phyloP scores from a whole-genome alignment of 1,139 yeast species.

The Zygoascus hellenicus region DNA sequence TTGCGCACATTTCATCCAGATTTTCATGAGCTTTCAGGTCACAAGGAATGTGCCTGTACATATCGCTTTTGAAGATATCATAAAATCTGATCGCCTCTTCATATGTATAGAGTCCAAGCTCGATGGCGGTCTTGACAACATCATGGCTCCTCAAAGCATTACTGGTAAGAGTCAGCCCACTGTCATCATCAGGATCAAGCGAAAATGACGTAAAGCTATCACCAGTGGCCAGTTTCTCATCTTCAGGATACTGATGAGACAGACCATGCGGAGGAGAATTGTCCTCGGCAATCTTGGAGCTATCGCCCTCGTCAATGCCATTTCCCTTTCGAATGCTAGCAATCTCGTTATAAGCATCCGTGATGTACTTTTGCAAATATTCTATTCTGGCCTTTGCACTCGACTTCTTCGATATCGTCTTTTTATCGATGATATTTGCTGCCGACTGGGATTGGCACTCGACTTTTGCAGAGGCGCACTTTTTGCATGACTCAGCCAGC shows the following conservation, averaged over 20 bases:
- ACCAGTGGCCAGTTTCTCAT: neutral
- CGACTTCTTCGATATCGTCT: neutral
- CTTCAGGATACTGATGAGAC: neutral
- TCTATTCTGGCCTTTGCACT: neutral
- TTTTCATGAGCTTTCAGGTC: neutral
- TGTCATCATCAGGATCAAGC: neutral
- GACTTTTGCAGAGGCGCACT: conserved; percentile 45
- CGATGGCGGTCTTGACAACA: conserved; percentile 11
- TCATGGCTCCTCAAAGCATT: conserved; percentile 4
- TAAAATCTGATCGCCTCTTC: conserved; percentile 8
- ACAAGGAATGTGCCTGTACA: conserved; percentile 5
- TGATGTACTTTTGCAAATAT: conserved; percentile 3
- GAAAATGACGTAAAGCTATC: neutral
- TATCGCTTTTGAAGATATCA: conserved; percentile 6
- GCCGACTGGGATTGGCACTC: conserved; percentile 30
- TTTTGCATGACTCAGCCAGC: conserved; percentile 38
- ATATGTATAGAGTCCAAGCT: conserved; percentile 9
- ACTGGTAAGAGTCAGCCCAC: neutral
- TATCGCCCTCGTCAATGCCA: too few species aligned
- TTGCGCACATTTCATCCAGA: conserved; percentile 39
- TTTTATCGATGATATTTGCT: neutral
- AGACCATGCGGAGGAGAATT: too few species aligned
- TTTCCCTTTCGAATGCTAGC: neutral
- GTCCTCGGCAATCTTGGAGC: too few species aligned
- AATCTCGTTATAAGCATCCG: conserved; percentile 7